Evolutionary conservation across 148 eudicot species (phyloP).

Genomic region (Vaccinium corymbosum): DNA sequence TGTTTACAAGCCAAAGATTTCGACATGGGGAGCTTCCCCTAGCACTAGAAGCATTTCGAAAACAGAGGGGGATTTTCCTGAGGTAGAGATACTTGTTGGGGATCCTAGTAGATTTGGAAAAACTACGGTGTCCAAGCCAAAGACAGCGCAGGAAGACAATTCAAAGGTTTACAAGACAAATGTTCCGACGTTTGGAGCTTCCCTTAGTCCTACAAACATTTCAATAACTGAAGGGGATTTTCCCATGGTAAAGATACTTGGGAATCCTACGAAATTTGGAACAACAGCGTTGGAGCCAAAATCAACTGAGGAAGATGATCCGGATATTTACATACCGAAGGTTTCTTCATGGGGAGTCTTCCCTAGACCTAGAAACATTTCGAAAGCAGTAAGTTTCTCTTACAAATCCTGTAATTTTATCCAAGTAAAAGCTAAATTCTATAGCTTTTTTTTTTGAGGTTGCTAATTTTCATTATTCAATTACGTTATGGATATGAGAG

Average conservation of each 20-base stretch:
- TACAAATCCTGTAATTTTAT: neutral
- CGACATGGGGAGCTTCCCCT: constrained; percentile 95
- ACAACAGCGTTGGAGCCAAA: constrained; percentile 27
- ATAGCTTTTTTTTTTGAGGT: neutral
- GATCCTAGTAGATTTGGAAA: constrained; percentile 61
- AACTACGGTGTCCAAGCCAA: constrained; percentile 25
- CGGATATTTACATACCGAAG: constrained; percentile 73
- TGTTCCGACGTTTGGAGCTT: constrained; percentile 89
- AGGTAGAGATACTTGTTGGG: constrained; percentile 83
- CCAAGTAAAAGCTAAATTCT: constrained; percentile 8
- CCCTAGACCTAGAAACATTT: constrained; percentile 68
- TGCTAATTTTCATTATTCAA: constrained; percentile 7
- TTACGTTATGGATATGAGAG: neutral
- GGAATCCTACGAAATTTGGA: constrained; percentile 65
- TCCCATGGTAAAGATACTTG: constrained; percentile 79
- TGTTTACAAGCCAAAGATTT: constrained; percentile 82
- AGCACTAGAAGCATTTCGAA: constrained; percentile 32
- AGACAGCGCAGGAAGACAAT: constrained; percentile 37
- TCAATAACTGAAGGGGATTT: constrained; percentile 39
- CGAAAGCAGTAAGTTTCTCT: constrained; percentile 59
- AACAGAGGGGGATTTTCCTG: constrained; percentile 55
- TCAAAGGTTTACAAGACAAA: constrained; percentile 71
- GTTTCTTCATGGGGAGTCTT: constrained; percentile 94
- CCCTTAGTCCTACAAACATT: constrained; percentile 54
- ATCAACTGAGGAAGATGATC: constrained; percentile 35